Conservation (phyloP, 805 yeast genomes). For the Pichia nakasei region DNA sequence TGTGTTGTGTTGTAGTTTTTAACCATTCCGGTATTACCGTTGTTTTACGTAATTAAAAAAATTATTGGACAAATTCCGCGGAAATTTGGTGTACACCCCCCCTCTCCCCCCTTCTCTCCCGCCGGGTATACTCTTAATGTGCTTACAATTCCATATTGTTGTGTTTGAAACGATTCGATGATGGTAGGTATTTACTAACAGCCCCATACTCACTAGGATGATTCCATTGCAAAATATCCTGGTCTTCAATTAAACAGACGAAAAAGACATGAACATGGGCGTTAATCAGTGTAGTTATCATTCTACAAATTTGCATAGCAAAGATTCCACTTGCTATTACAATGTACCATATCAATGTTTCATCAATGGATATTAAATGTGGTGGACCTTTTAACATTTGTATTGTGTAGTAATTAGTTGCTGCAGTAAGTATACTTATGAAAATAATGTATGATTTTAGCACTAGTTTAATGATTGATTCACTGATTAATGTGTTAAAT, state of each 20-base stretch:
- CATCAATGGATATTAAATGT: neutral
- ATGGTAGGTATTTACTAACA: neutral
- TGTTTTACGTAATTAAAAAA: no score
- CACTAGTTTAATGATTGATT: slow-evolving; percentile 71
- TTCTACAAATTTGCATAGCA: slow-evolving; percentile 62
- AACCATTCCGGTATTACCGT: no score
- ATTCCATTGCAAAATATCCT: slow-evolving; percentile 63
- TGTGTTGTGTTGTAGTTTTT: no score
- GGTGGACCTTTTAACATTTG: slow-evolving; percentile 24
- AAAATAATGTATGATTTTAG: slow-evolving; percentile 62
- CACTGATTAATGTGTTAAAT: slow-evolving; percentile 74
- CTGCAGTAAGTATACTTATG: slow-evolving; percentile 33
- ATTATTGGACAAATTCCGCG: neutral
- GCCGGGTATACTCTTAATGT: neutral
- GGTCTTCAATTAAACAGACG: slow-evolving; percentile 75
- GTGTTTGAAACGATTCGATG: neutral
- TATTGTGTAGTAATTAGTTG: slow-evolving; percentile 22
- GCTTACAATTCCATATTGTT: neutral
- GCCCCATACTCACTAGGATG: slow-evolving; percentile 40
- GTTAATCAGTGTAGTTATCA: slow-evolving; percentile 61
- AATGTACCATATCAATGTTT: slow-evolving; percentile 19
- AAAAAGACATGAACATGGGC: slow-evolving; percentile 78
- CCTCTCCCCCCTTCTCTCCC: neutral
- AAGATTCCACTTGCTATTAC: slow-evolving; percentile 37
- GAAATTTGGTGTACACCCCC: neutral